phyloP scores from a whole-genome alignment of 139 green algal species.

The Chlorella vulgaris region DNA sequence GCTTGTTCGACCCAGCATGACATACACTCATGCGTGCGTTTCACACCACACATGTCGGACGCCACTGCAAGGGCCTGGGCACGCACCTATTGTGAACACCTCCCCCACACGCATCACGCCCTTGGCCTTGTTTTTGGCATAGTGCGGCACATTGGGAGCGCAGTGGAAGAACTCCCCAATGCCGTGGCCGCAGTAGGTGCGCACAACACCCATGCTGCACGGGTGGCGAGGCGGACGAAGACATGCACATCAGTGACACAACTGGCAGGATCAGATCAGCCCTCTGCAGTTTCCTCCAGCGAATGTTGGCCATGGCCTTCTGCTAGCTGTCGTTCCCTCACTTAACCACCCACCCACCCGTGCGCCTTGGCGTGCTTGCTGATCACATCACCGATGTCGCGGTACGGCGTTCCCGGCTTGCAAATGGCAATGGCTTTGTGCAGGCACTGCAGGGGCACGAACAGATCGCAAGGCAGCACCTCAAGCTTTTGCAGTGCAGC shows the following conservation, averaged over 20 bases:
- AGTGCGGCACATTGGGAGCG: conserved; percentile 97
- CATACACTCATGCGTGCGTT: too few species aligned
- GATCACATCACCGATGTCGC: conserved; percentile 92
- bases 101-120: conserved; percentile 88
- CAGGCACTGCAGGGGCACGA: conserved; percentile 65
- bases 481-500: neutral
- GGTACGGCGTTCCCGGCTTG: conserved; percentile 89
- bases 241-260: neutral
- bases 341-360: conserved; percentile 48
- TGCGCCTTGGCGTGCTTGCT: conserved; percentile 66
- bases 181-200: conserved; percentile 96
- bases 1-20: too few species aligned
- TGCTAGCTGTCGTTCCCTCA: too few species aligned
- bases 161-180: conserved; percentile 98
- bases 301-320: too few species aligned
- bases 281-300: too few species aligned
- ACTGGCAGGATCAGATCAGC: neutral
- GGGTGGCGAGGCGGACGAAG: neutral
- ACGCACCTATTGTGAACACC: conserved; percentile 91
- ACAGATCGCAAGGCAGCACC: neutral
- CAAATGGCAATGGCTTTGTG: conserved; percentile 83
- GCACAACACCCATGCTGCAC: conserved; percentile 82
- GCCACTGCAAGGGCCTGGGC: neutral
- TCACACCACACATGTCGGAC: too few species aligned
- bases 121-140: conserved; percentile 91